A percentile compares a stretch with the other conserved stretches of the same genome.
Conservation (phyloP, 768 basidiomycete species). For the Mycena amicta region DNA sequence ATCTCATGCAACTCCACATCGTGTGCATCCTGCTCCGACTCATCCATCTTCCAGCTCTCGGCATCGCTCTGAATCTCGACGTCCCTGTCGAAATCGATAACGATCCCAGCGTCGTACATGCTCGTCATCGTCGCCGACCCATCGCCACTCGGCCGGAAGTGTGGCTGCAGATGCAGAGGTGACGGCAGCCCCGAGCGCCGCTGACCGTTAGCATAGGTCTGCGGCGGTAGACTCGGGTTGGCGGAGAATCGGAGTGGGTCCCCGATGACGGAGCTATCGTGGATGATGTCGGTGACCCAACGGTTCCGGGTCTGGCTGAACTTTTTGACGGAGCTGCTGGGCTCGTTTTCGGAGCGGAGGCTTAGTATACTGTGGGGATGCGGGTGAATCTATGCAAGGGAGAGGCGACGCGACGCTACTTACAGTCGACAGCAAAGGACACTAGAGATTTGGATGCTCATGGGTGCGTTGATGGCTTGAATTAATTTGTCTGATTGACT, state of each 20-base stretch:
- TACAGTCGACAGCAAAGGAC: constrained; percentile 21
- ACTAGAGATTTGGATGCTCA: constrained; percentile 23
- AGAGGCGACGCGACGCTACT: background rate
- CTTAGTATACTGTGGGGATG: constrained; percentile 6
- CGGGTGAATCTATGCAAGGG: background rate
- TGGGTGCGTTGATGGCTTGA: constrained; percentile 20
- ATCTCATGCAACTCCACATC: no score
- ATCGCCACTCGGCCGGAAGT: background rate
- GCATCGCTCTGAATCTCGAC: background rate
- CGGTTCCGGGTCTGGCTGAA: constrained; percentile 14
- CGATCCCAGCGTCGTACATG: background rate
- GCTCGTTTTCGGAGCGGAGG: constrained; percentile 10
- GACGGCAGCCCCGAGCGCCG: background rate
- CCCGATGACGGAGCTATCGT: background rate
- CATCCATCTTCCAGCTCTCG: background rate
- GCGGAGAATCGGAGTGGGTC: constrained; percentile 2
- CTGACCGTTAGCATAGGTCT: background rate
- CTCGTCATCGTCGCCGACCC: background rate
- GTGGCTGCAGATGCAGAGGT: background rate
- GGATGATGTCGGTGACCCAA: constrained; percentile 18
- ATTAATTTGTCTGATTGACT: constrained; percentile 18
- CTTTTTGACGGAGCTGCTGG: background rate
- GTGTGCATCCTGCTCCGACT: no score
- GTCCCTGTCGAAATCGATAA: background rate
- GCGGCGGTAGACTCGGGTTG: background rate